phyloP scores from a whole-genome alignment of 2,329 filamentous ascomycete species.

The Zalaria obscura region DNA sequence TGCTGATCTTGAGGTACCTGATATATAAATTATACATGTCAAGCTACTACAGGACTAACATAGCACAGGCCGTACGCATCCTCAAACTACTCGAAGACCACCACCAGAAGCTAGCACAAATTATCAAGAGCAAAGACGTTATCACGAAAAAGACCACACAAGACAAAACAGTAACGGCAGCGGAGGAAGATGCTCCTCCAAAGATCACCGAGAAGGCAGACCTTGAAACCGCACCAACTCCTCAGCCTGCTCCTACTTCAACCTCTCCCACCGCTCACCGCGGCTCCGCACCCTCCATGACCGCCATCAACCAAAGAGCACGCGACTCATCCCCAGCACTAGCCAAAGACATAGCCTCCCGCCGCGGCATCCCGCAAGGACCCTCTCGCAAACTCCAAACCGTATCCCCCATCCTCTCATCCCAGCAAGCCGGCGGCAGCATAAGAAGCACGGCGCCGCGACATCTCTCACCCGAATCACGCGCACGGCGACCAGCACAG shows the following conservation, averaged over 20 bases:
- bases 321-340: slow-evolving; percentile 21
- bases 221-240: neutral
- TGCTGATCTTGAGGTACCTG: slow-evolving; percentile 39
- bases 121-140: slow-evolving; percentile 53
- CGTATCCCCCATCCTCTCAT: neutral
- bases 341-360: slow-evolving; percentile 22
- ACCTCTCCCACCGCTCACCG: neutral
- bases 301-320: slow-evolving; percentile 4
- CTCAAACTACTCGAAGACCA: slow-evolving; percentile 76
- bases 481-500: slow-evolving; percentile 7
- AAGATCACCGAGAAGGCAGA: slow-evolving; percentile 2
- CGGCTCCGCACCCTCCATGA: neutral
- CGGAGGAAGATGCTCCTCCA: slow-evolving; percentile 3
- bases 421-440: slow-evolving; percentile 1
- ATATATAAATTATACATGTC: neutral
- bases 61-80: slow-evolving; percentile 65
- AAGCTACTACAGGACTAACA: slow-evolving; percentile 15
- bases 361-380: slow-evolving; percentile 19
- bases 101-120: slow-evolving; percentile 67
- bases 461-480: slow-evolving; percentile 15
- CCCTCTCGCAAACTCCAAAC: slow-evolving; percentile 6
- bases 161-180: slow-evolving; percentile 1
- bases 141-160: slow-evolving; percentile 27
- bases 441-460: slow-evolving; percentile 1
- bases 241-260: slow-evolving; percentile 1